Evolutionary conservation across 1,139 yeast species (phyloP).

Genomic region (Hyphopichia buzzinii): DNA sequence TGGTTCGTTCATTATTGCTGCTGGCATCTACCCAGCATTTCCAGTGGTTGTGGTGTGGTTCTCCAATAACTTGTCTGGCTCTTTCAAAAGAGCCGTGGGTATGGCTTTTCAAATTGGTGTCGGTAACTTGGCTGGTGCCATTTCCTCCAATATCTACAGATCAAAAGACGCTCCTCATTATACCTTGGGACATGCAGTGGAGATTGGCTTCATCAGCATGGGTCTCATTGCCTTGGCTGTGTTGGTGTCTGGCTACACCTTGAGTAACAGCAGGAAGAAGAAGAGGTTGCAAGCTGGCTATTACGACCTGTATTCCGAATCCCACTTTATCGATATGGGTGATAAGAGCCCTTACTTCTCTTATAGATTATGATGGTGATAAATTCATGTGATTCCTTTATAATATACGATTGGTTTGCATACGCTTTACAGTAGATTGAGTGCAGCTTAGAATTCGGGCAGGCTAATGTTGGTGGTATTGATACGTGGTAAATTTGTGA

Average conservation of each 20-base stretch:
- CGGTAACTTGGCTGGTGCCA: slow-evolving; percentile 39
- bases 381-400: no score
- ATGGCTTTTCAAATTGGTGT: slow-evolving; percentile 40
- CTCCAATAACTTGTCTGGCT: slow-evolving; percentile 33
- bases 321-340: slow-evolving; percentile 26
- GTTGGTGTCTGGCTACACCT: slow-evolving; percentile 13
- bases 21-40: slow-evolving; percentile 32
- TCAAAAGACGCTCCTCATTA: slow-evolving; percentile 26
- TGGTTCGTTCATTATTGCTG: slow-evolving; percentile 29
- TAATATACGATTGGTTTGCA: no score
- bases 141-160: slow-evolving; percentile 33
- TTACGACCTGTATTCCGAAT: slow-evolving; percentile 18
- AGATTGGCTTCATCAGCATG: slow-evolving; percentile 15
- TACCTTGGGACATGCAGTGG: slow-evolving; percentile 25
- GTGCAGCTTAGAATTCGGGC: no score
- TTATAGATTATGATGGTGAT: slow-evolving; percentile 8
- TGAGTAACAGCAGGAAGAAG: slow-evolving; percentile 17
- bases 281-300: slow-evolving; percentile 18
- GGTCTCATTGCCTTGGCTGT: slow-evolving; percentile 12
- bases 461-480: no score
- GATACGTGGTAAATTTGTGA: no score
- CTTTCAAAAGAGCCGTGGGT: slow-evolving; percentile 35
- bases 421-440: no score
- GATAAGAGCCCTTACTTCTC: slow-evolving; percentile 26
- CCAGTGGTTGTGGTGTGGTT: slow-evolving; percentile 39